These are phyloP conservation scores for Solanum paucissectum DNA, from an alignment of 257 asterid genomes.

Conservation along the genomic window DNA sequence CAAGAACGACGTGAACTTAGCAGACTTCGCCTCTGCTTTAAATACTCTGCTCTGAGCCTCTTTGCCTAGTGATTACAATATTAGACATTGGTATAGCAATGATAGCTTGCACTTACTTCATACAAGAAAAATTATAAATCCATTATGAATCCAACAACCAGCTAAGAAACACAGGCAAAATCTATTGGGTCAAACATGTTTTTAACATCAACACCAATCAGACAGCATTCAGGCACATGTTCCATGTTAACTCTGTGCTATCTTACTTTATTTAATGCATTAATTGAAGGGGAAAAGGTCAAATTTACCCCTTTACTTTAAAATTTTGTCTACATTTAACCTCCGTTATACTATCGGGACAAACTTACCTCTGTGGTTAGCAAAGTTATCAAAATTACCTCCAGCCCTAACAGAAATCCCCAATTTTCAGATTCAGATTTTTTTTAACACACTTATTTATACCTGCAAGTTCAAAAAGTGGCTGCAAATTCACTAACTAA, in stretches of 20 bases:
- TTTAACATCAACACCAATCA: not conserved
- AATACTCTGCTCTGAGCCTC: slow-evolving; percentile 8
- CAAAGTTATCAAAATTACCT: not conserved
- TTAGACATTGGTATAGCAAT: not conserved
- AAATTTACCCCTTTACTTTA: not conserved
- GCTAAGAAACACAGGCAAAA: not conserved
- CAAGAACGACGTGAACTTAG: not conserved
- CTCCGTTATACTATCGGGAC: not conserved
- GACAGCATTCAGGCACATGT: not conserved
- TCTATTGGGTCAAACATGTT: not conserved
- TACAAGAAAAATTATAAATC: not conserved
- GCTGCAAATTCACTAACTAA: not conserved
- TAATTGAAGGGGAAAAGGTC: not conserved
- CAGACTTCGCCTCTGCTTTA: slow-evolving; percentile 6
- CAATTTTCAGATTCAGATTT: not conserved
- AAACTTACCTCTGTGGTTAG: not conserved
- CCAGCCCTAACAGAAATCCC: not conserved
- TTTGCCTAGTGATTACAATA: not conserved
- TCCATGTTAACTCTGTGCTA: not conserved
- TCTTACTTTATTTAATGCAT: not conserved
- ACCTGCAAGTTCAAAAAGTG: not conserved
- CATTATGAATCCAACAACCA: not conserved
- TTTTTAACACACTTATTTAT: not conserved
- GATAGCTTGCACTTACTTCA: not conserved
- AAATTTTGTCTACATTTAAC: not conserved